A percentile compares a stretch with the other conserved stretches of the same genome.
phyloP scores from a whole-genome alignment of 1,139 yeast species.

The Ogataea hybrid region DNA sequence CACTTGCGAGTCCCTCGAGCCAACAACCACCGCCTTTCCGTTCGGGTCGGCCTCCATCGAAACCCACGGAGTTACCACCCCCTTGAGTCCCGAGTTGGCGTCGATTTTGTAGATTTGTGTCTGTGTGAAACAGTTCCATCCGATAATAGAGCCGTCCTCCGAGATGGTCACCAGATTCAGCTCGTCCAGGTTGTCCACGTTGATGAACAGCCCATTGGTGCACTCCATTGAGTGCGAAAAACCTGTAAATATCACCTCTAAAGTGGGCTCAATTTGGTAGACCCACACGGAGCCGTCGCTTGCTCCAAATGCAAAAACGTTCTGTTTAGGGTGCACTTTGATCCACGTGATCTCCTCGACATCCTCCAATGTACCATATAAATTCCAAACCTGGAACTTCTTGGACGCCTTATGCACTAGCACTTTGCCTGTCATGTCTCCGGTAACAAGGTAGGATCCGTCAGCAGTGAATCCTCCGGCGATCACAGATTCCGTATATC shows the following conservation, averaged over 20 bases:
- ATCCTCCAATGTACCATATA: constrained; percentile 71
- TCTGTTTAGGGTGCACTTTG: constrained; percentile 70
- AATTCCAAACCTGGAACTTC: constrained; percentile 81
- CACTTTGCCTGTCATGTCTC: constrained; percentile 91
- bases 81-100: constrained; percentile 61
- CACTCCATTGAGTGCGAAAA: constrained; percentile 78
- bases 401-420: constrained; percentile 69
- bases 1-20: constrained; percentile 84
- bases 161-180: constrained; percentile 71
- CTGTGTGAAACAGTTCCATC: constrained; percentile 87
- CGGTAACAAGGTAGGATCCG: constrained; percentile 79
- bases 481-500: constrained; percentile 86
- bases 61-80: constrained; percentile 86
- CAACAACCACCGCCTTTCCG: constrained; percentile 57
- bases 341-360: constrained; percentile 86
- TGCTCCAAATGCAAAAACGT: constrained; percentile 91
- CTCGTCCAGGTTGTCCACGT: constrained; percentile 58
- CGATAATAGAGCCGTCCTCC: constrained; percentile 84
- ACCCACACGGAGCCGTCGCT: constrained; percentile 95
- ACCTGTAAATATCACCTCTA: constrained; percentile 75
- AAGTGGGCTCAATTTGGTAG: constrained; percentile 66
- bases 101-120: constrained; percentile 64
- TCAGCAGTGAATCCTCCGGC: constrained; percentile 81
- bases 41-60: constrained; percentile 47
- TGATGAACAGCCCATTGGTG: constrained; percentile 72